Conservation (phyloP, 1,284 basidiomycete species). For the Marasmius tenuissimus region DNA sequence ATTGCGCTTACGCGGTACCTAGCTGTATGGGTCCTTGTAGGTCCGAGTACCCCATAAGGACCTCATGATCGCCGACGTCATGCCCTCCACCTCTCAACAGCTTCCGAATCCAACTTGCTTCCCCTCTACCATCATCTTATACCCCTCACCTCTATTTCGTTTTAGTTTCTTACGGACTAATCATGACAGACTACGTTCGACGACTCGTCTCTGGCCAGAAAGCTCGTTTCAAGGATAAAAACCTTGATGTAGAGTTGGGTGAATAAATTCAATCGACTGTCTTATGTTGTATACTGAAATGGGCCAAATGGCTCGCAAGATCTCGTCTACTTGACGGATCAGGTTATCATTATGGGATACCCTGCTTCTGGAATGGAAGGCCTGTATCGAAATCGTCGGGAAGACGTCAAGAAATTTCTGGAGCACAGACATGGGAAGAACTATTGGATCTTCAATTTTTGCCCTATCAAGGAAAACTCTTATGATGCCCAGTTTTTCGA, state of each 20-base stretch:
- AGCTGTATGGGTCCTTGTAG: neutral
- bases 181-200: conserved; percentile 63
- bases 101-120: neutral
- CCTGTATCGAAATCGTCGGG: conserved; percentile 78
- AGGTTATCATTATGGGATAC: conserved; percentile 88
- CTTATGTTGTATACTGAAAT: neutral
- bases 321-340: conserved; percentile 80
- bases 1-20: too few relatives aligned
- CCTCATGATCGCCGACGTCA: neutral
- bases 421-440: conserved; percentile 72
- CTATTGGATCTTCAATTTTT: conserved; percentile 87
- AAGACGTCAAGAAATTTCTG: conserved; percentile 79
- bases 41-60: neutral
- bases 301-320: conserved; percentile 39
- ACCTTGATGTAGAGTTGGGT: conserved; percentile 71
- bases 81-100: neutral
- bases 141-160: neutral
- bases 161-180: neutral
- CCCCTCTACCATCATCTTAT: neutral
- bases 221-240: conserved; percentile 72
- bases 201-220: conserved; percentile 75
- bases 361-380: conserved; percentile 81
- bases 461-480: conserved; percentile 73
- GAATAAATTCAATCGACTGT: conserved; percentile 9
- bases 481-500: conserved; percentile 63